Percentiles rank a stretch among this genome's conserved stretches.
Evolutionary conservation across 2,329 filamentous ascomycete genomes (phyloP).

Genomic region (Chaetomiaceae sp.): DNA sequence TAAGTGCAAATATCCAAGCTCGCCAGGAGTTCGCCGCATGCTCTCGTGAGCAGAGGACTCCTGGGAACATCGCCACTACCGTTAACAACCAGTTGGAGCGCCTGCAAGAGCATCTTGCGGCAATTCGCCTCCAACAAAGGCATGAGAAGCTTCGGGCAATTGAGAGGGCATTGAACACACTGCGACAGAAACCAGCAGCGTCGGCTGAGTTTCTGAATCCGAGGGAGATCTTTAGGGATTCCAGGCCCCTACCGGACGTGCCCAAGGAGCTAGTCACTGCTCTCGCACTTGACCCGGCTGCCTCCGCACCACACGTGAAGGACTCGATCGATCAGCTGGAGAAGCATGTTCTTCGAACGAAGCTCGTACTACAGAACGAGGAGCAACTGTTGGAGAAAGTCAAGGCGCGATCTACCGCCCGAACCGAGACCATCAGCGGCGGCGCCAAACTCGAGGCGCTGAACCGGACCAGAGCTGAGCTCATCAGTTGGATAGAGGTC

Average conservation of each 20-base stretch:
- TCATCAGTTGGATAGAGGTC: constrained; percentile 60
- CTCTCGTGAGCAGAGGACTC: constrained; percentile 11
- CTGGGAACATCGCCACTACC: not conserved
- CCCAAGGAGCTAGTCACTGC: constrained; percentile 47
- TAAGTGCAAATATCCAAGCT: constrained; percentile 47
- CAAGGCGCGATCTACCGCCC: constrained; percentile 33
- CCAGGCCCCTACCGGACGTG: constrained; percentile 41
- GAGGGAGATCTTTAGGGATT: constrained; percentile 41
- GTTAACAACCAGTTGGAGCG: constrained; percentile 17
- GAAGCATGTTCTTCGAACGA: constrained; percentile 52
- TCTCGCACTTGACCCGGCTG: constrained; percentile 38
- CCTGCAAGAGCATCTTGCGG: constrained; percentile 47
- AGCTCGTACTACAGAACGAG: constrained; percentile 50
- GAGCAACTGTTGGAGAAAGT: constrained; percentile 48
- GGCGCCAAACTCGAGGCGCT: constrained; percentile 47
- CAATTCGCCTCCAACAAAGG: constrained; percentile 47
- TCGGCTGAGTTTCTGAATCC: constrained; percentile 44
- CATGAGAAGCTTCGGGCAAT: constrained; percentile 45
- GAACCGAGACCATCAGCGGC: constrained; percentile 31
- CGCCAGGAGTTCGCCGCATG: constrained; percentile 40
- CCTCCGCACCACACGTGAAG: constrained; percentile 37
- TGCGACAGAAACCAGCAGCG: constrained; percentile 48
- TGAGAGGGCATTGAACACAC: constrained; percentile 44
- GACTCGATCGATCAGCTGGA: constrained; percentile 48
- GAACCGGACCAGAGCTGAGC: constrained; percentile 48